These are phyloP conservation scores for Tetrastigma voinierianum DNA, from an alignment of 164 flowering plant genomes.

Conservation along the genomic window DNA sequence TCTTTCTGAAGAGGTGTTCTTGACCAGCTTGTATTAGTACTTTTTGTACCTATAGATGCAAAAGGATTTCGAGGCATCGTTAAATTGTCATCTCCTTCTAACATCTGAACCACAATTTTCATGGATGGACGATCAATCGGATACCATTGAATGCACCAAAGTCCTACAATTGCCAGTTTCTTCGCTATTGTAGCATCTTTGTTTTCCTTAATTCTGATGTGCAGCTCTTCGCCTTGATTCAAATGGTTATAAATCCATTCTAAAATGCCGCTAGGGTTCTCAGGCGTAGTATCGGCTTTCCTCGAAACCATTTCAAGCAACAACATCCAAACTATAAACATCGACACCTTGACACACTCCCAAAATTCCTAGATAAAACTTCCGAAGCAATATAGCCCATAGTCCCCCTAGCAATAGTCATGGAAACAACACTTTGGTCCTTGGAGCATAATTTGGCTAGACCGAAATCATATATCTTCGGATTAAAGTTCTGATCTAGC, in stretches of 20 bases:
- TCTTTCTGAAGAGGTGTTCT: too few relatives aligned
- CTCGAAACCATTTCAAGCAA: conserved; percentile 14
- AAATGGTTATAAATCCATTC: conserved; percentile 32
- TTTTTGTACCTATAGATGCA: not conserved
- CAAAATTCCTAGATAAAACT: conserved; percentile 24
- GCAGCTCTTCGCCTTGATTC: not conserved
- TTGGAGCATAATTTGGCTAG: conserved; percentile 20
- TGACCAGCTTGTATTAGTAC: too few relatives aligned
- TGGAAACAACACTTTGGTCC: conserved; percentile 19
- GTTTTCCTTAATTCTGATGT: conserved; percentile 10
- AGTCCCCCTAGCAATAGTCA: conserved; percentile 24
- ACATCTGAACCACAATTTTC: conserved; percentile 22
- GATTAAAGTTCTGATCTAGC: conserved; percentile 18
- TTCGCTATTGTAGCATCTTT: conserved; percentile 21
- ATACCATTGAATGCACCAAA: conserved; percentile 28
- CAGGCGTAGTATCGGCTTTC: not conserved
- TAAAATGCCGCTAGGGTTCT: conserved; percentile 15
- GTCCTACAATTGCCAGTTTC: too few relatives aligned
- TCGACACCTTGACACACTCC: conserved; percentile 19
- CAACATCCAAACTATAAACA: conserved; percentile 32
- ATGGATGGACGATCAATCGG: conserved; percentile 23
- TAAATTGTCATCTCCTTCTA: conserved; percentile 18
- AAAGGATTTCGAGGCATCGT: conserved; percentile 19
- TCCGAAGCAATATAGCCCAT: conserved; percentile 28
- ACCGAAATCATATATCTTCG: conserved; percentile 31